Conservation (phyloP, 345 rosid genomes). For the Corymbia maculata region DNA sequence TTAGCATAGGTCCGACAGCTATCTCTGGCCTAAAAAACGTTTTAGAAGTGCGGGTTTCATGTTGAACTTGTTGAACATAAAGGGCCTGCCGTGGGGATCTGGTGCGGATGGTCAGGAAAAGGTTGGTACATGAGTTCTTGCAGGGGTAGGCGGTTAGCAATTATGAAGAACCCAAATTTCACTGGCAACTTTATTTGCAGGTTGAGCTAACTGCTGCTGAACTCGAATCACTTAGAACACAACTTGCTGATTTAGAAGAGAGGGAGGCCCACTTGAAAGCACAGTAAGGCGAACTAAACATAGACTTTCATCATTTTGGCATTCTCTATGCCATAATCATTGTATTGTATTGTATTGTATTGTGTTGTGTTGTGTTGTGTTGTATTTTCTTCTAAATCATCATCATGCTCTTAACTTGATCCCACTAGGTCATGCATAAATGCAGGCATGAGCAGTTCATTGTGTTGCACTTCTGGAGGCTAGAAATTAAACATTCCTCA, state of each 20-base stretch:
- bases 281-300: slow-evolving; percentile 35
- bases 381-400: neutral
- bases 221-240: slow-evolving; percentile 73
- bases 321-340: neutral
- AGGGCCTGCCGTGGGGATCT: slow-evolving; percentile 69
- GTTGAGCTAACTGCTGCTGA: slow-evolving; percentile 64
- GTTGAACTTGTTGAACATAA: slow-evolving; percentile 69
- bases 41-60: slow-evolving; percentile 49
- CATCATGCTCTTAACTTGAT: neutral
- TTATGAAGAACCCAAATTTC: neutral
- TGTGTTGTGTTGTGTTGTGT: neutral
- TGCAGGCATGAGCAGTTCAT: neutral
- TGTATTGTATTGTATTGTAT: neutral
- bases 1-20: slow-evolving; percentile 48
- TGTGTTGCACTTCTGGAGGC: neutral
- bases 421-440: neutral
- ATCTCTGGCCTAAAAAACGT: slow-evolving; percentile 31
- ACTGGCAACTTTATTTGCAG: slow-evolving; percentile 18
- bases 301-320: neutral
- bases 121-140: slow-evolving; percentile 26
- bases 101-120: slow-evolving; percentile 54
- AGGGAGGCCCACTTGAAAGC: slow-evolving; percentile 87
- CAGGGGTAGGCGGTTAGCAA: neutral
- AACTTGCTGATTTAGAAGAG: slow-evolving; percentile 77
- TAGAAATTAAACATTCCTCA: neutral